Base-by-base conservation (phyloP, 495 filamentous ascomycete genomes). In the Penicillium ochrochloron region DNA sequence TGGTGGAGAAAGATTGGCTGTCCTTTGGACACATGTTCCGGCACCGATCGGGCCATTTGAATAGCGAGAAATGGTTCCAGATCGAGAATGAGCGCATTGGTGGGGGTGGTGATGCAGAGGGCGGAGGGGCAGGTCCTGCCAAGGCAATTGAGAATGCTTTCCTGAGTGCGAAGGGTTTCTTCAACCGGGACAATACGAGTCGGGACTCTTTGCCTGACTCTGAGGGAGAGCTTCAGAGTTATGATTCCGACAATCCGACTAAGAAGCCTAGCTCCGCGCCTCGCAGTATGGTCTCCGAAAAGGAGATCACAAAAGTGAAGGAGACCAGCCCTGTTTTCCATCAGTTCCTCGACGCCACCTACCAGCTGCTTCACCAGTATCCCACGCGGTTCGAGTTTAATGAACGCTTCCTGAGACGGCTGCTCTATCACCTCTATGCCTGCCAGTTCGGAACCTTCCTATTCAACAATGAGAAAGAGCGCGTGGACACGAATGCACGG, bases 1-100 rank as follows among this genome's bases (percentile, higher is more conserved):
- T 99, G 27, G 87, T 99, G 2, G 96, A 98, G 73, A 99, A 99
- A 71, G 95, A 99, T 71, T 99, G 94, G 93, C 82, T 98, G 21
- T 94, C 94, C 0, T 99, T 97, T 74, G 95, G 95, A 9, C 94
- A 99, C 73, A 97, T 97, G 89, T 99, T 98, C 78, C 86, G 92
- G 46, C 88, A 96, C 67, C 88, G 95, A 52, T 92, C 91, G 11
- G 95, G 94, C 7, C 90, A 90, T 65, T 77, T 97, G 42, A 91
- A 89, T 65, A 92, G 90, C 64, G 95, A 98, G 59, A 97, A 96
- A 71, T 99, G 94, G 94, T 99, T 99, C 73, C 84, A 88, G 41
- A 87, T 91, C 41, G 91, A 97, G 75, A 94, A 88, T 60, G 83
- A 85, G 64, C 71, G 84, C 29, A 79, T 85, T 17, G 81, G 80